Evolutionary conservation across 306 rosid genomes (phyloP).

Genomic region (Citrullus amarus): DNA sequence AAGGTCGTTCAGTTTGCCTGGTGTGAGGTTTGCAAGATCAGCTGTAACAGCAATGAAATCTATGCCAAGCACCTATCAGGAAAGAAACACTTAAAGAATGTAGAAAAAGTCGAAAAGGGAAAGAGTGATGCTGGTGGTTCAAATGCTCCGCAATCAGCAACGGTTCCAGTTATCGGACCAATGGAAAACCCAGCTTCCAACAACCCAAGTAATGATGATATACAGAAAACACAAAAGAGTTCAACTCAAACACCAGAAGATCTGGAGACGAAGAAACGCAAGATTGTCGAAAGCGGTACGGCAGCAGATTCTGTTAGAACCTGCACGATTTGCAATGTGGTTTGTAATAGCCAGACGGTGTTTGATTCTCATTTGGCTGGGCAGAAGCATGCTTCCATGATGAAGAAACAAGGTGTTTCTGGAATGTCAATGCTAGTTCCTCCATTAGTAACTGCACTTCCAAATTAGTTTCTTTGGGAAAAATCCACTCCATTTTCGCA

Average conservation of each 20-base stretch:
- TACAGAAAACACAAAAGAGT: constrained; percentile 6
- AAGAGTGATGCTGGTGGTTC: neutral
- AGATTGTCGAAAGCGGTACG: constrained; percentile 38
- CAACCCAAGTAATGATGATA: constrained; percentile 6
- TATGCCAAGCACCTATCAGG: constrained; percentile 41
- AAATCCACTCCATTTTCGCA: neutral
- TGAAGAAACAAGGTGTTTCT: constrained; percentile 24
- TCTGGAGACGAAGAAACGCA: constrained; percentile 41
- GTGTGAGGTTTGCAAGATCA: constrained; percentile 57
- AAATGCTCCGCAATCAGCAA: constrained; percentile 3
- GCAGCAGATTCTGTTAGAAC: constrained; percentile 23
- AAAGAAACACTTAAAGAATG: constrained; percentile 51
- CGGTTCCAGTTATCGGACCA: constrained; percentile 25
- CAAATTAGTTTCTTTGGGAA: neutral
- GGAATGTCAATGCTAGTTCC: constrained; percentile 2
- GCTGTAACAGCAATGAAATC: constrained; percentile 41
- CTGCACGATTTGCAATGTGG: constrained; percentile 54
- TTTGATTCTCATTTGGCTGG: constrained; percentile 40
- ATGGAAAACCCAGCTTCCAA: constrained; percentile 26
- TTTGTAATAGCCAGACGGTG: constrained; percentile 51
- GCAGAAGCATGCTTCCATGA: constrained; percentile 48
- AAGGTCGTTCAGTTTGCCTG: constrained; percentile 37
- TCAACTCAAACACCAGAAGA: constrained; percentile 10
- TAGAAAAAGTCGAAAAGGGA: constrained; percentile 26
- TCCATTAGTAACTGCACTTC: constrained; percentile 3